A percentile compares a stretch with the other conserved stretches of the same genome.
Evolutionary conservation across 768 basidiomycete species (phyloP).

Genomic region (Fibroporia radiculosa): DNA sequence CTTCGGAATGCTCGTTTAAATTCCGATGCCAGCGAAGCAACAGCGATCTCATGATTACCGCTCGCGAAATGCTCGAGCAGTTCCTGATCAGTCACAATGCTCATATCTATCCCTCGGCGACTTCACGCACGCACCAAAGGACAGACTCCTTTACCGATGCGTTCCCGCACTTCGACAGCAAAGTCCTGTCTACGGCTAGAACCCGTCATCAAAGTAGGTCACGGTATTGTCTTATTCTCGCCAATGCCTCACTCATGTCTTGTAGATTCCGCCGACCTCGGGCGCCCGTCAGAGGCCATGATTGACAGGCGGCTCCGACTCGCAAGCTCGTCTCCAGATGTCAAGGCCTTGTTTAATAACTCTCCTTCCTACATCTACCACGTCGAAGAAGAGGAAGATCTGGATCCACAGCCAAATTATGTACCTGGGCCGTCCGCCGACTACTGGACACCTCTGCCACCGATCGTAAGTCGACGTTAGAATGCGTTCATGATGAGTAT

Average conservation of each 20-base stretch:
- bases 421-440: conserved; percentile 49
- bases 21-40: conserved; percentile 94
- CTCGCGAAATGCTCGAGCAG: conserved; percentile 88
- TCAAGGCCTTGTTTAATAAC: conserved; percentile 88
- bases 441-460: conserved; percentile 71
- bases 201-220: conserved; percentile 52
- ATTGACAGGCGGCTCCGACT: conserved; percentile 70
- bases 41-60: conserved; percentile 85
- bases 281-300: conserved; percentile 58
- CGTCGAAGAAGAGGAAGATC: conserved; percentile 56
- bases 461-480: conserved; percentile 48
- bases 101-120: conserved; percentile 72
- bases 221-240: conserved; percentile 2
- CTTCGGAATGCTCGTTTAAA: conserved; percentile 83
- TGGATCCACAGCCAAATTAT: conserved; percentile 48
- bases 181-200: conserved; percentile 75
- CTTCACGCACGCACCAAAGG: conserved; percentile 74
- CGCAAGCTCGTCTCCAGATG: conserved; percentile 87
- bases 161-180: conserved; percentile 95
- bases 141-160: conserved; percentile 93
- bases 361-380: conserved; percentile 72
- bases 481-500: conserved; percentile 14
- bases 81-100: conserved; percentile 81
- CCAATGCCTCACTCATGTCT: conserved; percentile 8
- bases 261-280: conserved; percentile 70